Percentiles rank a stretch among this genome's conserved stretches.
Conservation (phyloP, 2,329 filamentous ascomycete species). For the Ceratocystis papillata region DNA sequence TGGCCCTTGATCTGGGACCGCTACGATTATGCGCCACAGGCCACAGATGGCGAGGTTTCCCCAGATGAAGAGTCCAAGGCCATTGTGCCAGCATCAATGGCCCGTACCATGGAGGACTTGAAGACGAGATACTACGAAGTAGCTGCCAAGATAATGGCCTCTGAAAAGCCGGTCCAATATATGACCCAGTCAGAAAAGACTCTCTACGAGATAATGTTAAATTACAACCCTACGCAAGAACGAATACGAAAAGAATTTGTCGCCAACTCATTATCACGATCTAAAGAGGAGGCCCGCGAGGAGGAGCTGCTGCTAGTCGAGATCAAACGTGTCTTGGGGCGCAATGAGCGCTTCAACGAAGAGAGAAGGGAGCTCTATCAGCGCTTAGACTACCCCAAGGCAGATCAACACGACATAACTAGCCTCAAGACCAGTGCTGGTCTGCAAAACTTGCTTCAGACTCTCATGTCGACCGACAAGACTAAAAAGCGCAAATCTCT, state of each 20-base stretch:
- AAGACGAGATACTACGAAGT: constrained; percentile 87
- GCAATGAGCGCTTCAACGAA: constrained; percentile 74
- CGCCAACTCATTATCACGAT: constrained; percentile 63
- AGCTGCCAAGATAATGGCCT: constrained; percentile 68
- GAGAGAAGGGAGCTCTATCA: constrained; percentile 80
- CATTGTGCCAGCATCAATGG: constrained; percentile 42
- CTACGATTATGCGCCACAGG: constrained; percentile 59
- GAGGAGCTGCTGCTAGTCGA: constrained; percentile 84
- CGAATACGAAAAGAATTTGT: constrained; percentile 74
- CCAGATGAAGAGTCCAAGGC: constrained; percentile 41
- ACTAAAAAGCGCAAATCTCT: constrained; percentile 75
- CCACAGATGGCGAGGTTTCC: constrained; percentile 38
- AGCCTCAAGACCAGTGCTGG: constrained; percentile 73
- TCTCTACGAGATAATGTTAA: constrained; percentile 72
- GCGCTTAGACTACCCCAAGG: constrained; percentile 68
- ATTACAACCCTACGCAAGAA: constrained; percentile 75
- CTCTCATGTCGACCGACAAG: constrained; percentile 72
- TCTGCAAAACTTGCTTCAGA: constrained; percentile 68
- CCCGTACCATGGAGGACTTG: constrained; percentile 73
- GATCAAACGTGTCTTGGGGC: constrained; percentile 79
- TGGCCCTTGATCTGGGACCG: constrained; percentile 90
- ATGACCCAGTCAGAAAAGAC: constrained; percentile 82
- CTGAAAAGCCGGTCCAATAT: constrained; percentile 66
- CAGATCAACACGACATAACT: constrained; percentile 58
- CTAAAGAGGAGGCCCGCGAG: constrained; percentile 79